Evolutionary conservation across 2,329 filamentous ascomycete genomes (phyloP), one percentile per base, ranked within the genome.

Genomic region (Talaromyces sp.): DNA sequence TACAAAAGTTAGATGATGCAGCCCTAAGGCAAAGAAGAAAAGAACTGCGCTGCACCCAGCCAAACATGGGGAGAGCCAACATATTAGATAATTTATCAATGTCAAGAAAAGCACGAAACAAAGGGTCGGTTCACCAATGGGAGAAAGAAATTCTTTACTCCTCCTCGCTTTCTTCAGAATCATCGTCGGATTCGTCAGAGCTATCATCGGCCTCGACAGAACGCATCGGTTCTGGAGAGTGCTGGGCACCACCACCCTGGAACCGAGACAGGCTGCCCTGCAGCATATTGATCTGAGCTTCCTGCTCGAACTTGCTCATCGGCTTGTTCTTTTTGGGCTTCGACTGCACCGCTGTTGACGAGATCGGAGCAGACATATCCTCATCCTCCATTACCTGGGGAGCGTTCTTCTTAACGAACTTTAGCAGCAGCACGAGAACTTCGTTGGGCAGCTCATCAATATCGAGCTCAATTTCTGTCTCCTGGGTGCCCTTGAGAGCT

Each of bases 401-500:
- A 3, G 74, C 77, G 59, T 80, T 76, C 68, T 79, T 79, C 70
- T 79, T 80, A 57, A 81, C 78, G 60, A 80, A 81, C 55, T 76
- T 76, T 56, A 81, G 74, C 14, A 81, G 68, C 68, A 79, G 73
- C 36, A 79, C 61, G 42, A 81, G 70, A 23, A 80, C 79, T 55
- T 79, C 73, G 53, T 80, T 80, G 9, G 79, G 79, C 36, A 81
- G 75, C 63, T 81, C 78, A 63, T 81, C 79, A 57, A 80, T 81
- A 66, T 81, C 79, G 55, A 81, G 72, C 64, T 81, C 78, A 56
- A 80, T 80, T 67, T 80, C 79, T 8, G 75, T 75, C 65, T 80
- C 77, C 67, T 79, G 74, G 36, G 73, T 76, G 66, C 78, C 75
- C 82, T 85, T 83, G 79, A 95, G 82, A 82, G 89, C 81, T 78